A percentile compares a stretch with the other conserved stretches of the same genome.
Evolutionary conservation across 2,329 filamentous ascomycete genomes (phyloP).

Genomic region (Colletotrichum camelliae): DNA sequence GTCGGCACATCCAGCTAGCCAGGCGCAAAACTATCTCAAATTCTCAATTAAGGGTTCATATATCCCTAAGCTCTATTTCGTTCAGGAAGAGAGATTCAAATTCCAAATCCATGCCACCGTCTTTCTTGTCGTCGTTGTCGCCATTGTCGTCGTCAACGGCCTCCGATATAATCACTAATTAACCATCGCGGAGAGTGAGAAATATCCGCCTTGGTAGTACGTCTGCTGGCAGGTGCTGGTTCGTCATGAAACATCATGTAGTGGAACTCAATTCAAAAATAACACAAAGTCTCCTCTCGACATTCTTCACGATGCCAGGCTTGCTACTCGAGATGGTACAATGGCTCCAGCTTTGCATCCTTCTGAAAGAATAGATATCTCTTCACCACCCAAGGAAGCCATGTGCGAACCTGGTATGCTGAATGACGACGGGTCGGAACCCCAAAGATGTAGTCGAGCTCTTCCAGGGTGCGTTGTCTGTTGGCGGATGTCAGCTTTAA

Average conservation of each 20-base stretch:
- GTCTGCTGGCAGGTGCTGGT: not conserved
- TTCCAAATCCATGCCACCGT: accelerated
- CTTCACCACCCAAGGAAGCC: constrained; percentile 36
- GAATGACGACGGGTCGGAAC: constrained; percentile 36
- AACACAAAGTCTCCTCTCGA: not conserved
- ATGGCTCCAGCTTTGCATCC: constrained; percentile 40
- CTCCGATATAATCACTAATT: not conserved
- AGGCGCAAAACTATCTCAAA: not conserved
- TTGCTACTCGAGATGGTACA: constrained; percentile 41
- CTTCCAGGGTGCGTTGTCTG: constrained; percentile 52
- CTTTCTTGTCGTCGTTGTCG: not conserved
- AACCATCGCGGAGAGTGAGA: too few relatives aligned
- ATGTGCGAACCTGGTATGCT: constrained; percentile 35
- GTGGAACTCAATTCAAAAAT: not conserved
- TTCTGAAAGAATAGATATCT: constrained; percentile 40
- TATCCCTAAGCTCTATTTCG: not conserved
- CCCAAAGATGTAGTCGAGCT: constrained; percentile 44
- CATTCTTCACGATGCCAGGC: not conserved
- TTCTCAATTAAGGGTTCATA: not conserved
- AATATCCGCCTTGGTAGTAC: too few relatives aligned
- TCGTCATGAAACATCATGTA: not conserved
- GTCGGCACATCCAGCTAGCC: not conserved
- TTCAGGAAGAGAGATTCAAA: not conserved
- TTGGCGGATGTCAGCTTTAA: not conserved
- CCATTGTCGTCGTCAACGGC: not conserved